Base-by-base conservation (phyloP, 306 rosid genomes). In the Acacia acuminata region DNA sequence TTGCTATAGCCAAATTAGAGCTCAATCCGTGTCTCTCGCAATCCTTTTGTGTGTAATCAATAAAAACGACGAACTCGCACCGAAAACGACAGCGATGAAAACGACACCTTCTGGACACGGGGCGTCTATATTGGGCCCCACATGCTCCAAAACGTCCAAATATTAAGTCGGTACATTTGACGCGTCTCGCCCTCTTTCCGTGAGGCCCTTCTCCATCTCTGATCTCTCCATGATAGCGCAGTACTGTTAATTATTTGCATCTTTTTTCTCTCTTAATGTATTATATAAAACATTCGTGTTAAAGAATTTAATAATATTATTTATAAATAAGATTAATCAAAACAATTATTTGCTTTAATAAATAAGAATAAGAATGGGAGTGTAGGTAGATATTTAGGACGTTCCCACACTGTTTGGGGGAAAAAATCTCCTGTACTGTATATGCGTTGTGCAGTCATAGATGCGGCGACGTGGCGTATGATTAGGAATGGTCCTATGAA, bases 1-100 rank as follows among this genome's bases (percentile, higher is more conserved):
- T 14, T 44, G 10, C 0, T 13, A 24, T 25, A 3, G 3, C 58
- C 89, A 44, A 79, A 86, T 82, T 13, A 36, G 30, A 56, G 50
- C 5, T 19, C 77, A 53, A 12, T 5, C 76, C 86, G 86, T 80
- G 86, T 71, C 24, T 3, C 48, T 7, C 14, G 6, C 65, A 3
- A 58, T n/a, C 14, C 14, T 1, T 32, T 22, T 22, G 10, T 22
- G 1, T 1, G 8, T 38, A 6, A 22, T 58, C 15, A 2, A 9
- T 8, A 22, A 58, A 58, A 58, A 58, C 14, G 65, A 58, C 4
- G 0, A 4, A 1, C 14, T 10, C 24, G 45, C 68, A 45, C 5
- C 2, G 74, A 58, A 58, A 58, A 58, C 14, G 65, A 58, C 4
- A 32, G 45, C 68, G 36, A 2, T 2, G 69, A 78, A 71, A 78